Conservation (phyloP, 2,329 filamentous ascomycete genomes). For the Sporothrix euskadiensis region DNA sequence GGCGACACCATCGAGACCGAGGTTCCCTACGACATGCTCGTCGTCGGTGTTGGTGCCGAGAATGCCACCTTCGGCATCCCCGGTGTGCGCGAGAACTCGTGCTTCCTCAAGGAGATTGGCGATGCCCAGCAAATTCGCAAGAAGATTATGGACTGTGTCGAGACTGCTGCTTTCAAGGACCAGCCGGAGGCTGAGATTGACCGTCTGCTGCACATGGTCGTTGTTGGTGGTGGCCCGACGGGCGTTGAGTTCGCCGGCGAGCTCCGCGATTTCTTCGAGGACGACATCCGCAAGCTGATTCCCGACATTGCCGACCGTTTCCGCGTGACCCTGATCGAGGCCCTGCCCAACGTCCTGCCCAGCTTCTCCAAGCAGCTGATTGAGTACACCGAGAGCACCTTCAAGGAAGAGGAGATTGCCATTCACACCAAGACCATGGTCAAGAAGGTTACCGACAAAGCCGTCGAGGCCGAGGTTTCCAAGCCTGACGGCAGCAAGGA, state of each 20-base stretch:
- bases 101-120: conserved; percentile 97
- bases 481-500: conserved; percentile 83
- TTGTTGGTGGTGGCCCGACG: conserved; percentile 88
- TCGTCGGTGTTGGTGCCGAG: conserved; percentile 94
- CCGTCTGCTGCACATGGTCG: conserved; percentile 97
- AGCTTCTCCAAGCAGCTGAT: conserved; percentile 99
- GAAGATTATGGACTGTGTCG: conserved; percentile 99
- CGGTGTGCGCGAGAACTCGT: conserved; percentile 90
- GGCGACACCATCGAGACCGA: conserved; percentile 79
- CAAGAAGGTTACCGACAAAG: conserved; percentile 91
- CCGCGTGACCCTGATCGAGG: conserved; percentile 96
- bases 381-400: conserved; percentile 98
- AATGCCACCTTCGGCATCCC: conserved; percentile 98
- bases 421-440: conserved; percentile 99
- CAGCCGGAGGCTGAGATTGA: conserved; percentile 85
- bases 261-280: conserved; percentile 97
- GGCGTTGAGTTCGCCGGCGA: conserved; percentile 98
- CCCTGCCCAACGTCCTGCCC: conserved; percentile 91
- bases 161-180: conserved; percentile 98
- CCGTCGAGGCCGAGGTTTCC: conserved; percentile 84
- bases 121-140: conserved; percentile 96
- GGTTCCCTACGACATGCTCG: conserved; percentile 96
- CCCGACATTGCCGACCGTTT: conserved; percentile 94
- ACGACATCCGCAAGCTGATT: conserved; percentile 97
- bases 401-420: conserved; percentile 97